Percentiles rank a stretch among this genome's conserved stretches.
Conservation (phyloP, 352 stramenopile species). For the Pythium sukuiense region DNA sequence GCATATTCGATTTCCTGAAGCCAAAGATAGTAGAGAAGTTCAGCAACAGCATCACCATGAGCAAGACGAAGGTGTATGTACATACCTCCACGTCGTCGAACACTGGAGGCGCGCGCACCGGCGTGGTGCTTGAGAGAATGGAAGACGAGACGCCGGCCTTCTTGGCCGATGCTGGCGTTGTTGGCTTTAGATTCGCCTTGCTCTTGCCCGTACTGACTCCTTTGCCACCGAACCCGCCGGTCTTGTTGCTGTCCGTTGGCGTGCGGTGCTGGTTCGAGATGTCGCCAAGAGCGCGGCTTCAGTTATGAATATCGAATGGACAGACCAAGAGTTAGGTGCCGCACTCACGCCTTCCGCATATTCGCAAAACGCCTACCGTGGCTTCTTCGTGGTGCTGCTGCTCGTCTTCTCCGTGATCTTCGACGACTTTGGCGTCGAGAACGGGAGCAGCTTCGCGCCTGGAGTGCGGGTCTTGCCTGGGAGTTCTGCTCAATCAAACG, state of each 20-base stretch:
- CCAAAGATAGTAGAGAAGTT: neutral
- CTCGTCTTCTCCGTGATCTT: constrained; percentile 23
- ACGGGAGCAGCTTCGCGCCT: constrained; percentile 17
- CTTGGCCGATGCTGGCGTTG: constrained; percentile 19
- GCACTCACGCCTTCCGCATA: neutral
- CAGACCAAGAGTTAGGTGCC: constrained; percentile 1
- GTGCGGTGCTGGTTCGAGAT: constrained; percentile 78
- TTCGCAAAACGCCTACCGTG: constrained; percentile 32
- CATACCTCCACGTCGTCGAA: constrained; percentile 45
- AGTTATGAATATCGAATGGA: neutral
- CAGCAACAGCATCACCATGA: neutral
- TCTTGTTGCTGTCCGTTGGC: constrained; percentile 18
- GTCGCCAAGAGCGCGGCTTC: constrained; percentile 63
- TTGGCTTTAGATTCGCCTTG: constrained; percentile 13
- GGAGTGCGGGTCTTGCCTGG: constrained; percentile 15
- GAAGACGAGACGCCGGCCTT: constrained; percentile 7
- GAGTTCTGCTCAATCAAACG: constrained; percentile 7
- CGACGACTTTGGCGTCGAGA: constrained; percentile 41
- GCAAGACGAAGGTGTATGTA: neutral
- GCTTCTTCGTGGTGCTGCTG: constrained; percentile 40
- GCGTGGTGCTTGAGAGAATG: constrained; percentile 19
- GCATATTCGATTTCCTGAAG: constrained; percentile 68
- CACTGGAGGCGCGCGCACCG: constrained; percentile 13
- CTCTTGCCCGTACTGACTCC: constrained; percentile 2
- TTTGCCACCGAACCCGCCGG: constrained; percentile 16